Base-by-base conservation (phyloP, 768 basidiomycete species). In the Udeniomyces megalosporus region DNA sequence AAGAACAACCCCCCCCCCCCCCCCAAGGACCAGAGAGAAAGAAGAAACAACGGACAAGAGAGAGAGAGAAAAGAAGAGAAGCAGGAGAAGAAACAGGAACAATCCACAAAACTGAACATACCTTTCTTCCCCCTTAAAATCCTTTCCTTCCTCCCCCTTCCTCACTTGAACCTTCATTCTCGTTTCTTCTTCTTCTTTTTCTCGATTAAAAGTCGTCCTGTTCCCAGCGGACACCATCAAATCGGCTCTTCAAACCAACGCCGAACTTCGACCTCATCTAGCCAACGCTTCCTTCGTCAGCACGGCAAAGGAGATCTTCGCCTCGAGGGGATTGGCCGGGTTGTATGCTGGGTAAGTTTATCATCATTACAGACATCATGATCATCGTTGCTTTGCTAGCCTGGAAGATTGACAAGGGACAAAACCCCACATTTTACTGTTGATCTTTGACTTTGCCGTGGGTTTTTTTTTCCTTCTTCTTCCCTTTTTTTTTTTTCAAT, bases 201-300 rank as follows among this genome's bases (percentile, higher is more conserved):
- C 8, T 0, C 22, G 10, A 3, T 6, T 10, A 24, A 22, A 20
- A 63, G 75, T 92, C 69, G 79, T 87, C n/a, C 77, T 93, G 57
- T 96, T 92, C 78, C 93, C 93, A 0, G 91, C 91, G 4, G 93
- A 97, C 74, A 86, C 87, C 31, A 80, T 96, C 69, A 97, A 97
- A 78, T 87, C 85, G 66, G 80, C 88, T 62, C 87, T 97, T 71
- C 93, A 96, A 77, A 97, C 93, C 0, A 49, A 49, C 51, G 66
- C 66, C 58, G 42, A 66, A 58, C 59, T 67, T 34, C 61, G 62
- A 54, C 53, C 55, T 61, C 61, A 65, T 26, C 56, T 58, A 5
- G 24, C 47, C 17, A 62, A 68, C 14, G 74, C 42, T 73, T 66
- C 48, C 20, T 63, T 63, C 71, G 74, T 74, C 68, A 78, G 78